Base-by-base conservation (phyloP, 2,329 filamentous ascomycete genomes). In the Xylariaceae sp. region DNA sequence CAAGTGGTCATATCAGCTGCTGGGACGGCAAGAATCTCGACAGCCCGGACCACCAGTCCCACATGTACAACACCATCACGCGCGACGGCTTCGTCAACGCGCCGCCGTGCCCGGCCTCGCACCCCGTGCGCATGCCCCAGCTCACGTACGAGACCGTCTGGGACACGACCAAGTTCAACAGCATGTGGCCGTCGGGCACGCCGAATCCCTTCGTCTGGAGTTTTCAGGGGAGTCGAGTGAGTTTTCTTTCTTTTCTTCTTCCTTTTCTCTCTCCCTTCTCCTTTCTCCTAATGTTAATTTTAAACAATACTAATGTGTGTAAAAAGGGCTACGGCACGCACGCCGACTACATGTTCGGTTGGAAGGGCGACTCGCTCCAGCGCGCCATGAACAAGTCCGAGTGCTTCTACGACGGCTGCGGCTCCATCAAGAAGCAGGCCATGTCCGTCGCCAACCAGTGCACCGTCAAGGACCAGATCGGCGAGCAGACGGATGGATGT, bases 141-240 rank as follows among this genome's bases (percentile, higher is more conserved):
- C 48, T 71, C 9, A 55, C 56, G 1, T 59, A 66, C 52, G 68
- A 71, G 49, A 66, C 69, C 26, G 67, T 70, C 52, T 70, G 67
- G 63, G 62, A 69, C 38, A 66, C 63, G 7, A 56, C 59, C 15
- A 50, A 55, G 39, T 68, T 67, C 47, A 64, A 63, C 43, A 53
- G 60, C 55, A 44, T 65, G 34, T 60, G 62, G 63, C 54, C 54
- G 4, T 51, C 57, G 28, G 59, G 61, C 29, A 50, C 57, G 3
- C 53, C 54, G 0, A 55, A 59, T 43, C 57, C 57, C 1, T 60
- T 61, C 28, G 55, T 60, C 8, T 58, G 53, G 49, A 60, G 54
- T 36, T 59, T 56, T 44, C 50, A 59, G 30, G 59, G 59, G 21
- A 48, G 45, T 19, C 57, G 51, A n/a, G 37, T 34, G 30, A 23